Percentiles rank a stretch among this genome's conserved stretches.
phyloP scores from a whole-genome alignment of 768 basidiomycete genomes.

The Mycena venus region DNA sequence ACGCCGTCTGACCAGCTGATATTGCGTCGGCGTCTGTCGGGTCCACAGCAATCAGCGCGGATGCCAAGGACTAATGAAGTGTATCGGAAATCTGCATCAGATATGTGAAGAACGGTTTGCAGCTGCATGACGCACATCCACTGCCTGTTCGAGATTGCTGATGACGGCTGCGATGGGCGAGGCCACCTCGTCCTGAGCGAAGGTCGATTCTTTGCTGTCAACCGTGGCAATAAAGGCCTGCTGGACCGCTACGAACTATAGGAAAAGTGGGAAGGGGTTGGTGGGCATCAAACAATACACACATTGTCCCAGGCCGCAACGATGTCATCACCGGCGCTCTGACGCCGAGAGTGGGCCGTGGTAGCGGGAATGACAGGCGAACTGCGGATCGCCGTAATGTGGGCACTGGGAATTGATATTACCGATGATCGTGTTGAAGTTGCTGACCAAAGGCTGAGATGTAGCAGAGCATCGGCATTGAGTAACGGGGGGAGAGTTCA shows the following conservation, averaged over 20 bases:
- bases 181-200: not conserved
- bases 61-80: too few species aligned
- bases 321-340: not conserved
- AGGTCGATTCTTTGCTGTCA: not conserved
- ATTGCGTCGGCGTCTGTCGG: too few species aligned
- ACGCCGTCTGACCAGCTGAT: too few species aligned
- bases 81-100: not conserved
- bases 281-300: not conserved
- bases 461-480: too few species aligned
- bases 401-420: not conserved
- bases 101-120: too few species aligned
- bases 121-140: not conserved
- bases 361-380: too few species aligned
- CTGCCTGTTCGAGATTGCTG: not conserved
- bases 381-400: too few species aligned
- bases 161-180: not conserved
- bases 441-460: not conserved
- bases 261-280: not conserved
- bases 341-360: not conserved
- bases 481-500: not conserved
- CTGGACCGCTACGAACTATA: not conserved
- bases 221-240: not conserved
- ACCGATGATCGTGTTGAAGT: not conserved
- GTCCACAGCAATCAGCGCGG: too few species aligned
- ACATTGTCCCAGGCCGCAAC: not conserved